Percentiles rank a stretch among this genome's conserved stretches.
These are phyloP conservation scores for Aspergillus conjunctus DNA, from an alignment of 495 filamentous ascomycete species.

Conservation along the genomic window DNA sequence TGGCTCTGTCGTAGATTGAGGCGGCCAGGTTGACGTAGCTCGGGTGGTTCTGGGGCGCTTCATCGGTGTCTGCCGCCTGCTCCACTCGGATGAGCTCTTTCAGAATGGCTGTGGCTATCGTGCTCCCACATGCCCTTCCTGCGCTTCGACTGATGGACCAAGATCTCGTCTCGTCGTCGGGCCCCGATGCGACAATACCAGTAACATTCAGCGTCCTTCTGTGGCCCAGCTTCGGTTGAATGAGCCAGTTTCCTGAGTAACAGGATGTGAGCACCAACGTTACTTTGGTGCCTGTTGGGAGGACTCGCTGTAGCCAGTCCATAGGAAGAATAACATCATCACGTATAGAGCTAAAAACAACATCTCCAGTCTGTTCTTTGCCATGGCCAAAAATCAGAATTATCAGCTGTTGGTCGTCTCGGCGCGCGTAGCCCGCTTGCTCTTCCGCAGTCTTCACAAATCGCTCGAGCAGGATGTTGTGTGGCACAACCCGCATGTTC, in stretches of 20 bases:
- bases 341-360: not conserved
- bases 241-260: slow-evolving; percentile 18
- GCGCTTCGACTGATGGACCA: slow-evolving; percentile 17
- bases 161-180: slow-evolving; percentile 7
- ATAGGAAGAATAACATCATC: slow-evolving; percentile 2
- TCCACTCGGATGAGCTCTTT: slow-evolving; percentile 15
- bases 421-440: slow-evolving; percentile 11
- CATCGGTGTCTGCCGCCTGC: not conserved
- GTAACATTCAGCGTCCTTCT: slow-evolving; percentile 17
- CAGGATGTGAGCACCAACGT: slow-evolving; percentile 20
- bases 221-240: slow-evolving; percentile 10
- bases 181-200: slow-evolving; percentile 7
- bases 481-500: not conserved
- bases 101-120: slow-evolving; percentile 16
- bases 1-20: slow-evolving; percentile 1
- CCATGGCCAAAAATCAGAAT: slow-evolving; percentile 25
- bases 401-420: slow-evolving; percentile 4
- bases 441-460: not conserved
- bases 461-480: not conserved
- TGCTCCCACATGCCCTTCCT: slow-evolving; percentile 16
- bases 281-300: not conserved
- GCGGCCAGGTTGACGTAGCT: not conserved
- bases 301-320: too few species aligned
- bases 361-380: not conserved
- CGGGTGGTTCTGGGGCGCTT: not conserved